These are phyloP conservation scores for Fistulinella prunicolor DNA, from an alignment of 768 basidiomycete genomes.

Conservation along the genomic window DNA sequence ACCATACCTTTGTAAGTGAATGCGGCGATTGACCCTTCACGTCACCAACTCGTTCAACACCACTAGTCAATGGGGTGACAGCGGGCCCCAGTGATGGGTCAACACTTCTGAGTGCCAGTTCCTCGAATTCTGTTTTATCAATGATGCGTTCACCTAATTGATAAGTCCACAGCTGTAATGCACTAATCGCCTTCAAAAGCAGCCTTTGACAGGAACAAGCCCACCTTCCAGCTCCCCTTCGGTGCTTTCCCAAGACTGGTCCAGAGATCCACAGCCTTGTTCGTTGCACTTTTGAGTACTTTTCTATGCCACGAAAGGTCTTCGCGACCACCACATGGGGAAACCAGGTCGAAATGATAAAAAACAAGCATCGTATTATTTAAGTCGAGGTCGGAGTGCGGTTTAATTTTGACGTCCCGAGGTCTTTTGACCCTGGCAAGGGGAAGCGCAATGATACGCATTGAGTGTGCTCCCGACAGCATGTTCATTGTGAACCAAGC, in stretches of 20 bases:
- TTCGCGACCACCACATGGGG: constrained; percentile 32
- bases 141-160: constrained; percentile 63
- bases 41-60: constrained; percentile 16
- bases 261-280: constrained; percentile 60
- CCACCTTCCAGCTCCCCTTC: constrained; percentile 70
- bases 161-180: constrained; percentile 53
- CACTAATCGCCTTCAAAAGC: constrained; percentile 3
- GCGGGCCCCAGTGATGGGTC: constrained; percentile 69
- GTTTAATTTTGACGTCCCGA: constrained; percentile 6
- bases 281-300: constrained; percentile 44
- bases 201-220: constrained; percentile 19
- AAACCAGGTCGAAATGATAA: constrained; percentile 39
- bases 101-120: constrained; percentile 68
- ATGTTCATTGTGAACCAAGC: too few relatives aligned
- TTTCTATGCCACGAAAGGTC: constrained; percentile 22
- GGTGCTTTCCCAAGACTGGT: constrained; percentile 62
- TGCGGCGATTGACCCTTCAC: constrained; percentile 10
- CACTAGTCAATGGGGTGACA: constrained; percentile 28
- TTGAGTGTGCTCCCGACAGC: constrained; percentile 23
- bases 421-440: constrained; percentile 27
- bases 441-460: constrained; percentile 51
- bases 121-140: constrained; percentile 77
- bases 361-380: constrained; percentile 34
- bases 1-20: constrained; percentile 13
- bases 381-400: constrained; percentile 6